Conservation (phyloP, 352 stramenopile species). For the Phytophthora sansomeana region DNA sequence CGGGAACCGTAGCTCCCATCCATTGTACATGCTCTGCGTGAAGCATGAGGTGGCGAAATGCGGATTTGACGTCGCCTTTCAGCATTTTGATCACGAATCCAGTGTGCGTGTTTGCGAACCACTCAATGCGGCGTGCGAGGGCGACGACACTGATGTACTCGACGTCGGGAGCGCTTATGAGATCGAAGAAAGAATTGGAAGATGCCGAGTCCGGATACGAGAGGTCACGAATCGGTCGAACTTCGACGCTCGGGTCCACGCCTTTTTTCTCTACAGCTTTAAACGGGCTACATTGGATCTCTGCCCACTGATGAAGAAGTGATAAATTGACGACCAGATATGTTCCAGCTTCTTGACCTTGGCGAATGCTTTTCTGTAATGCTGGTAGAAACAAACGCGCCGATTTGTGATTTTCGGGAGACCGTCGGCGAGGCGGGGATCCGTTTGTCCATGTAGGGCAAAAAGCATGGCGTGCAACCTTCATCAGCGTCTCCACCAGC, state of each 20-base stretch:
- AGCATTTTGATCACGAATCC: conserved; percentile 2
- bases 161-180: not conserved
- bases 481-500: not conserved
- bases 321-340: conserved; percentile 11
- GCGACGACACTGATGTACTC: conserved; percentile 1
- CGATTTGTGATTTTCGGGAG: conserved; percentile 6
- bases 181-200: conserved; percentile 12
- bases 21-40: conserved; percentile 9
- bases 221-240: conserved; percentile 25
- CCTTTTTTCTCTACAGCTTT: conserved; percentile 23
- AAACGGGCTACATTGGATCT: conserved; percentile 18
- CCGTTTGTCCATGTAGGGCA: not conserved
- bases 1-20: conserved; percentile 19
- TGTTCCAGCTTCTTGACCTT: conserved; percentile 20
- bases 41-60: conserved; percentile 20
- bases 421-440: not conserved
- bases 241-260: not conserved
- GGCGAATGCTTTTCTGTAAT: conserved; percentile 10
- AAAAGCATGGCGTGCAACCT: conserved; percentile 9
- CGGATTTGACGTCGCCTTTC: conserved; percentile 29
- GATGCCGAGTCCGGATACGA: conserved; percentile 11
- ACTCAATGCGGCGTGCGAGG: conserved; percentile 19
- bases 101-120: not conserved
- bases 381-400: not conserved
- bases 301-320: conserved; percentile 1